phyloP scores from a whole-genome alignment of 2,329 filamentous ascomycete species.

The Colletotrichum sp. region DNA sequence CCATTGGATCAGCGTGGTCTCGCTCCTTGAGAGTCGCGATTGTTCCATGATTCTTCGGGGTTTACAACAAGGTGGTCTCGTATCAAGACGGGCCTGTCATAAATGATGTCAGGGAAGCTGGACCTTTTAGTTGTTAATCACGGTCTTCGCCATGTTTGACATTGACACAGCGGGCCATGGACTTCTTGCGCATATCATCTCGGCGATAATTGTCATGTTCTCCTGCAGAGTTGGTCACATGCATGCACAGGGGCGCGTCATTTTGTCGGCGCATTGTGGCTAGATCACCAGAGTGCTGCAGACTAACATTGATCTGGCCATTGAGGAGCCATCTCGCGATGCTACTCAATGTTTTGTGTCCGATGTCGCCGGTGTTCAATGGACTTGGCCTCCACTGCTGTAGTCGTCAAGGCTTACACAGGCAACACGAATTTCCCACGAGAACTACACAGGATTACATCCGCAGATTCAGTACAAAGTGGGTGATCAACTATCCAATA shows the following conservation, averaged over 20 bases:
- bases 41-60: background rate
- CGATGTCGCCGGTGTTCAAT: background rate
- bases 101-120: background rate
- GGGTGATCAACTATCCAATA: too few relatives aligned
- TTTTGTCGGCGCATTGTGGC: background rate
- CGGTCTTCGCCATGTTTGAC: background rate
- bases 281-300: background rate
- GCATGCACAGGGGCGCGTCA: background rate
- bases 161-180: background rate
- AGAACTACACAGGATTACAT: too few relatives aligned
- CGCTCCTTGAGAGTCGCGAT: background rate
- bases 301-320: background rate
- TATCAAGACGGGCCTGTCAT: background rate
- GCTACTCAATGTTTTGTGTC: background rate
- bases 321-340: background rate
- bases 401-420: background rate
- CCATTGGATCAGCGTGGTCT: background rate
- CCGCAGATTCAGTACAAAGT: accelerated
- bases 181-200: background rate
- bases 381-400: background rate
- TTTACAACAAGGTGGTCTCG: background rate
- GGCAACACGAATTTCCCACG: background rate
- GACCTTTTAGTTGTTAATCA: background rate
- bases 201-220: background rate
- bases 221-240: background rate